Evolutionary conservation across 2,329 filamentous ascomycete genomes (phyloP).

Genomic region (Cyclaneusma minus): DNA sequence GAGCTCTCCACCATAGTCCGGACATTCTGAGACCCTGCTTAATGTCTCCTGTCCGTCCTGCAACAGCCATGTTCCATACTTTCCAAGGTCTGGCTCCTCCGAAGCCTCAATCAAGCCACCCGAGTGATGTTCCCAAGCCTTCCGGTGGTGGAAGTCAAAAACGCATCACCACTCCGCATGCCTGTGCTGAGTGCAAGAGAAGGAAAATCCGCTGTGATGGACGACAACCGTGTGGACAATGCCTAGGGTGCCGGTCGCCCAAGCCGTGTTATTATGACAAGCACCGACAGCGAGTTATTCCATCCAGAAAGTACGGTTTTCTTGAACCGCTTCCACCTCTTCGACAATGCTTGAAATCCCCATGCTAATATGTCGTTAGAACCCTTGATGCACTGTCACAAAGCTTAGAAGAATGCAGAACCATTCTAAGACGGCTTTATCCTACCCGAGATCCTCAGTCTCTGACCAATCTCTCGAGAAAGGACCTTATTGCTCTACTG

Average conservation of each 20-base stretch:
- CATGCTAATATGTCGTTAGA: constrained; percentile 18
- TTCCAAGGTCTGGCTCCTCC: constrained; percentile 18
- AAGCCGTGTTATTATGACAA: constrained; percentile 72
- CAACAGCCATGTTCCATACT: too few species aligned
- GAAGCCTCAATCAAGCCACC: constrained; percentile 11
- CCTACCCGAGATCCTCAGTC: constrained; percentile 37
- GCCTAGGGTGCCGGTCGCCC: constrained; percentile 65
- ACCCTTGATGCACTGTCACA: constrained; percentile 49
- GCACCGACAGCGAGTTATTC: constrained; percentile 60
- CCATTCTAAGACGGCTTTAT: constrained; percentile 45
- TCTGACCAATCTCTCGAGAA: constrained; percentile 37
- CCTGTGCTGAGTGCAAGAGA: constrained; percentile 63
- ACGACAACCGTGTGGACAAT: constrained; percentile 67
- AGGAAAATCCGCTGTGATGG: constrained; percentile 78
- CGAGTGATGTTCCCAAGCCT: constrained; percentile 14
- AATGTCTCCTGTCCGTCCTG: too few species aligned
- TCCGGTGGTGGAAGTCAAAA: constrained; percentile 24
- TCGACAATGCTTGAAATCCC: too few species aligned
- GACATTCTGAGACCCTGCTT: too few species aligned
- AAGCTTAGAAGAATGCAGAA: constrained; percentile 48
- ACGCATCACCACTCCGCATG: constrained; percentile 42
- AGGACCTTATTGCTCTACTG: constrained; percentile 42
- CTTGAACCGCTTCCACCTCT: too few species aligned
- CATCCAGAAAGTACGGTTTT: constrained; percentile 57
- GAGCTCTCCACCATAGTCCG: too few species aligned